Percentiles rank a stretch among this genome's conserved stretches.
phyloP scores from a whole-genome alignment of 768 basidiomycete species.

The Phanerochaete sordida region DNA sequence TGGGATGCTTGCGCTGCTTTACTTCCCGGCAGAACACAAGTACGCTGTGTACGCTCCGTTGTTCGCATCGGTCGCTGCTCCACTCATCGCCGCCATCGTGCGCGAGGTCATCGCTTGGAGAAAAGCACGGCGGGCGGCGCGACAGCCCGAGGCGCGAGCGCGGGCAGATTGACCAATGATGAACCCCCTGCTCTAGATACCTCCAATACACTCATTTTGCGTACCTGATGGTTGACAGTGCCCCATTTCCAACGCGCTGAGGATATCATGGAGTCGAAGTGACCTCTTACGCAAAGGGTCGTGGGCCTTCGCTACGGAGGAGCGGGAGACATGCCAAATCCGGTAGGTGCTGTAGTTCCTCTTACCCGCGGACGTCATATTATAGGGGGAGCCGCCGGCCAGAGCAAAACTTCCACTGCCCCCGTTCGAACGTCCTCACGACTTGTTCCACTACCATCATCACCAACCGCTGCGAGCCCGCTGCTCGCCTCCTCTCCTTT shows the following conservation, averaged over 20 bases:
- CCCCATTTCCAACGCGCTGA: background rate
- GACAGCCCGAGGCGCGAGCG: background rate
- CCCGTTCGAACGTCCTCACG: background rate
- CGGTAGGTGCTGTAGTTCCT: background rate
- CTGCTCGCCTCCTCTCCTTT: background rate
- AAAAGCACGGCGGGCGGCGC: slow-evolving; percentile 17
- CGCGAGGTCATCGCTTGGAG: slow-evolving; percentile 70
- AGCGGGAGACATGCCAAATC: background rate
- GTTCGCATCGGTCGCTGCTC: slow-evolving; percentile 87
- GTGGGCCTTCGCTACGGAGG: background rate
- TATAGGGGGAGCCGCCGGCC: background rate
- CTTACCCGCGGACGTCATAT: background rate
- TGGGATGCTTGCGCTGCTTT: slow-evolving; percentile 91
- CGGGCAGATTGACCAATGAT: background rate
- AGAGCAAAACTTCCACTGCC: background rate
- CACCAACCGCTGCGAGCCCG: background rate
- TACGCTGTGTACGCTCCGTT: slow-evolving; percentile 95
- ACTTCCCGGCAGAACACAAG: slow-evolving; percentile 97
- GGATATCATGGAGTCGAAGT: background rate
- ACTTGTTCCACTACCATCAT: background rate
- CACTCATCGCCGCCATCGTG: slow-evolving; percentile 69
- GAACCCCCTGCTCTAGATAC: background rate
- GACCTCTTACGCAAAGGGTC: background rate
- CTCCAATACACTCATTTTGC: background rate
- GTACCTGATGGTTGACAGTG: background rate